These are phyloP conservation scores for Cutaneotrichosporon dermatis DNA, from an alignment of 1,284 basidiomycete species.

Conservation along the genomic window DNA sequence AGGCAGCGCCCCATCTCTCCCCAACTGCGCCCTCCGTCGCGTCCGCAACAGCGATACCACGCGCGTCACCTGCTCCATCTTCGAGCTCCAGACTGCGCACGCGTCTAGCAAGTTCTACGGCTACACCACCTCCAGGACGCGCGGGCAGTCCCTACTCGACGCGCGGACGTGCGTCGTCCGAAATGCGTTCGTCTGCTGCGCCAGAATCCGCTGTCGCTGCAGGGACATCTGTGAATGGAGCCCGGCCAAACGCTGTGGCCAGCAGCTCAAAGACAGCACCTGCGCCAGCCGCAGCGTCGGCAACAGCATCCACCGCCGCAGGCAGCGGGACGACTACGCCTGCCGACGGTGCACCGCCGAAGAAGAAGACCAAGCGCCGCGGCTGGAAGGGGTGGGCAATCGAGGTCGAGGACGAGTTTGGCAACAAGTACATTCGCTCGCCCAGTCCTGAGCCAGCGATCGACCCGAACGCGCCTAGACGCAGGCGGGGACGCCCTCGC, in stretches of 20 bases:
- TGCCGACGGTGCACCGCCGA: slow-evolving; percentile 2
- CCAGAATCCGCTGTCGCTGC: not conserved
- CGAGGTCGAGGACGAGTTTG: slow-evolving; percentile 40
- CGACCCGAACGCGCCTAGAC: slow-evolving; percentile 8
- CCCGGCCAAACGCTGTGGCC: not conserved
- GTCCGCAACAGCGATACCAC: not conserved
- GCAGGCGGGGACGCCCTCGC: slow-evolving; percentile 15
- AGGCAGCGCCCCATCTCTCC: too few relatives aligned
- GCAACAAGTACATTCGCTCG: slow-evolving; percentile 29
- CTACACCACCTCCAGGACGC: not conserved
- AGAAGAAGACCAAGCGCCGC: slow-evolving; percentile 31
- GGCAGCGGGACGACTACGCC: not conserved
- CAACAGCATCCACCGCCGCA: not conserved
- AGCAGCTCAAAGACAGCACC: not conserved
- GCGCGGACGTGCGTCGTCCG: not conserved
- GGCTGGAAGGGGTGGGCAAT: slow-evolving; percentile 46
- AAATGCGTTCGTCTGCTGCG: not conserved
- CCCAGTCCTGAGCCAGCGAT: slow-evolving; percentile 18
- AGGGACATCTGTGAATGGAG: too few relatives aligned
- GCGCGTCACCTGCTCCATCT: not conserved
- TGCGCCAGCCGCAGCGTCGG: not conserved
- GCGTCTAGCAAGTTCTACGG: not conserved
- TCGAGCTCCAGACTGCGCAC: not conserved
- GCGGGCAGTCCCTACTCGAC: not conserved
- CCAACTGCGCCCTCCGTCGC: not conserved